Evolutionary conservation across 2,329 filamentous ascomycete species (phyloP), one percentile per base, ranked within the genome.

Genomic region (Saccharata proteae): DNA sequence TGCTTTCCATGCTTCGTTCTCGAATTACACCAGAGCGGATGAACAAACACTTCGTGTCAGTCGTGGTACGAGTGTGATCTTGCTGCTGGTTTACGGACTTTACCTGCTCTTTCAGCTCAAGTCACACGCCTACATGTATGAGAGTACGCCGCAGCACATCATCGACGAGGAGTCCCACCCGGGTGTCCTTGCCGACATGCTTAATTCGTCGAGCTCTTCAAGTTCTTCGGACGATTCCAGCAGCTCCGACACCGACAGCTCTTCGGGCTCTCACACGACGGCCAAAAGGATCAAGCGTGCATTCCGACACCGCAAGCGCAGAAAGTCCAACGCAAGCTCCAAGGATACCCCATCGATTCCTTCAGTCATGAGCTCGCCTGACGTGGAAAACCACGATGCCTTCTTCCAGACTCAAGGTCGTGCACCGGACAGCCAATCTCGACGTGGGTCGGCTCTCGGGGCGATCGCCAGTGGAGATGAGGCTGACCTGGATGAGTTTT

Each of bases 61-160:
- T 51, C 80, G 84, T 29, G 85, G 83, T 40, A 93, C 84, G 19
- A 93, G 84, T 58, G 77, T 93, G 17, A 79, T 92, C 30, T 62
- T 93, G 6, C 67, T 93, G 2, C 51, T 93, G 19, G 78, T 93
- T 8, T 93, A 93, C 51, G 59, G 76, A 26, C 61, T 93, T 12
- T 93, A 93, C 49, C 70, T 93, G 19, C 50, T 93, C 13, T 93
- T 93, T 57, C 85, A 93, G 60, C 71, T 93, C 38, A 92, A 92
- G 57, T 90, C 84, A 2, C 85, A 93, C 51, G 71, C 82, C 6
- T 93, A 92, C 58, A 76, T 93, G 63, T 93, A 93, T 45, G 80
- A 85, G 55, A 90, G 84, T 42, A 93, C 82, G 4, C 86, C 86
- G 7, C 85, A 93, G 58, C 78, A 86, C 44, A 80, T 92, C 38